Percentiles rank a stretch among this genome's conserved stretches.
phyloP scores from a whole-genome alignment of 306 rosid genomes.

The Gastrolobium villosum region DNA sequence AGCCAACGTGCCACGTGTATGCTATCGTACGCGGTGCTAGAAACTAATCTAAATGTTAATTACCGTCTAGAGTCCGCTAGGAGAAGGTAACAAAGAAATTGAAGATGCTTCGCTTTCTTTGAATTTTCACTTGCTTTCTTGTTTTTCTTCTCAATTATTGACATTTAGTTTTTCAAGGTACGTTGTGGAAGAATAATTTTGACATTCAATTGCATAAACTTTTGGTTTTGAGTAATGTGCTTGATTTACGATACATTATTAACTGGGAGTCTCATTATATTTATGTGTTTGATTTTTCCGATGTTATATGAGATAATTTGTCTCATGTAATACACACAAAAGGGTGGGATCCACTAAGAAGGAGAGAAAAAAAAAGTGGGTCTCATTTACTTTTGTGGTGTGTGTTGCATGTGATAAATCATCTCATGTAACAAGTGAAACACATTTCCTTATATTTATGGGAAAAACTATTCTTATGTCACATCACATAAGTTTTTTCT shows the following conservation, averaged over 20 bases:
- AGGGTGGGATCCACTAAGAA: no score
- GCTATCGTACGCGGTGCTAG: not conserved
- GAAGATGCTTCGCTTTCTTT: not conserved
- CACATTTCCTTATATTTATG: no score
- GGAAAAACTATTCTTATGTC: no score
- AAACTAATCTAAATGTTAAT: not conserved
- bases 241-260: not conserved
- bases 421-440: no score
- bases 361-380: no score
- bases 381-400: no score
- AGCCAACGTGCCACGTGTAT: constrained; percentile 36
- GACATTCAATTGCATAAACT: not conserved
- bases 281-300: no score
- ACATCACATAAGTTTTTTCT: no score
- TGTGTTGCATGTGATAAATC: no score
- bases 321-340: no score
- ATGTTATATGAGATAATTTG: no score
- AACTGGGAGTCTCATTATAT: not conserved
- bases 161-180: not conserved
- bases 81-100: constrained; percentile 3
- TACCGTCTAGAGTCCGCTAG: constrained; percentile 9
- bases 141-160: not conserved
- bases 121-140: not conserved
- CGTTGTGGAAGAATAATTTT: not conserved
- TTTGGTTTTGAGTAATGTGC: not conserved